phyloP scores from a whole-genome alignment of 1,139 yeast species.

The Candida tropicalis region DNA sequence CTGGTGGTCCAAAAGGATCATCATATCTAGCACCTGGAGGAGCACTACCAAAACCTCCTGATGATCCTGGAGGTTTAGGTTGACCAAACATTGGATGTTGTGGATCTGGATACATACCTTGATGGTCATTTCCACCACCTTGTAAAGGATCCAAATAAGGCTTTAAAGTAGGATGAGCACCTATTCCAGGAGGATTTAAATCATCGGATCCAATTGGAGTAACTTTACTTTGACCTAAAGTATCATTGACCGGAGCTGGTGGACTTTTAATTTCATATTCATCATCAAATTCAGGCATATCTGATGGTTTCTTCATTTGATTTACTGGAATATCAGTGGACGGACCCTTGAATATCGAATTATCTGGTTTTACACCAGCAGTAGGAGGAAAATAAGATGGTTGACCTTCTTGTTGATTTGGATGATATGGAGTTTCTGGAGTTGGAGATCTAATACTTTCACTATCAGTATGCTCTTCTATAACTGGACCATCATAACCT shows the following conservation, averaged over 20 bases:
- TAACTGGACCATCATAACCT: slow-evolving; percentile 13
- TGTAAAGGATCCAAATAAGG: slow-evolving; percentile 39
- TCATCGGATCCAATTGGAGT: slow-evolving; percentile 54
- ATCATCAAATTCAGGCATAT: slow-evolving; percentile 61
- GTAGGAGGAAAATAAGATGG: slow-evolving; percentile 1
- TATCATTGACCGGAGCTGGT: slow-evolving; percentile 10
- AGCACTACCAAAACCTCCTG: slow-evolving; percentile 33
- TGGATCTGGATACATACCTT: slow-evolving; percentile 56
- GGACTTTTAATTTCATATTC: slow-evolving; percentile 45
- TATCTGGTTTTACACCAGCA: slow-evolving; percentile 5
- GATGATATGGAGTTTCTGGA: slow-evolving; percentile 16
- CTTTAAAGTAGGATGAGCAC: slow-evolving; percentile 42
- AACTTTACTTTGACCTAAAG: slow-evolving; percentile 12
- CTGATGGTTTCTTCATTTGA: slow-evolving; percentile 21
- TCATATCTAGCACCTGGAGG: slow-evolving; percentile 59
- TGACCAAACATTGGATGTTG: slow-evolving; percentile 51
- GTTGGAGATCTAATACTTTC: slow-evolving; percentile 14
- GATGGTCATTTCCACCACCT: slow-evolving; percentile 18
- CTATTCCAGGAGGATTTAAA: slow-evolving; percentile 51
- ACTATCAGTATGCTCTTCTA: slow-evolving; percentile 17
- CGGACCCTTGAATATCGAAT: slow-evolving; percentile 7
- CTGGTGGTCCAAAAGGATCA: slow-evolving; percentile 38
- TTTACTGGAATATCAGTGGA: slow-evolving; percentile 1
- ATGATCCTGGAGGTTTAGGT: slow-evolving; percentile 19
- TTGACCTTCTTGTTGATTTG: slow-evolving; percentile 2